These are phyloP conservation scores for Cryptococcus jaspeensis DNA, from an alignment of 1,284 basidiomycete genomes.

Conservation along the genomic window DNA sequence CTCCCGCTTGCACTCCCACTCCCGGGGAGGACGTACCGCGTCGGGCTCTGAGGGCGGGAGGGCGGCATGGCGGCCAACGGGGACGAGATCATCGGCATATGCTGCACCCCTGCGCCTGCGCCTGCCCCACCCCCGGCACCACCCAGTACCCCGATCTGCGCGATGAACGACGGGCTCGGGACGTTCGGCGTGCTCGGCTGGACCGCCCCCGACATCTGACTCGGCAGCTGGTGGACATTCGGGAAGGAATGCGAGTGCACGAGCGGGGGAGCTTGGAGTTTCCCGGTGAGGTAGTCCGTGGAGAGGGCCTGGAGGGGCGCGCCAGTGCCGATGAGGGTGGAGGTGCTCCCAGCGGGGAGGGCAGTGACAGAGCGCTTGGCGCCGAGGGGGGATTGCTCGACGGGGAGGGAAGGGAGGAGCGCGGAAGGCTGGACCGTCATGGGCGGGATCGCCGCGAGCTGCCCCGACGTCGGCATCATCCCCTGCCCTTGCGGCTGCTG, in stretches of 20 bases:
- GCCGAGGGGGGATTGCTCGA: constrained; percentile 15
- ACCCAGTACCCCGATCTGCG: constrained; percentile 20
- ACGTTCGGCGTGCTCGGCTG: constrained; percentile 29
- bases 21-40: constrained; percentile 23
- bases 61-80: constrained; percentile 41
- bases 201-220: constrained; percentile 30
- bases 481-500: constrained; percentile 7
- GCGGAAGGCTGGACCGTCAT: constrained; percentile 9
- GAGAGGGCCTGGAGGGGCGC: too few species aligned
- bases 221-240: constrained; percentile 46
- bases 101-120: constrained; percentile 30
- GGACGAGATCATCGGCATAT: constrained; percentile 45
- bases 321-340: background rate
- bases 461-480: constrained; percentile 8
- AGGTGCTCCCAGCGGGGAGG: background rate
- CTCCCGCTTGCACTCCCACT: constrained; percentile 20
- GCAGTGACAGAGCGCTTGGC: constrained; percentile 1
- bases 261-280: constrained; percentile 35
- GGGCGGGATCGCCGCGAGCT: constrained; percentile 1
- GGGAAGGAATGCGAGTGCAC: constrained; percentile 51
- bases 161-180: constrained; percentile 27
- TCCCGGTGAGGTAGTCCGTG: constrained; percentile 2
- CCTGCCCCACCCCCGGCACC: too few species aligned
- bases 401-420: constrained; percentile 35
- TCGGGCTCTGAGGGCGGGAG: constrained; percentile 37